Base-by-base conservation (phyloP, 2,329 filamentous ascomycete species). In the Alternaria alternata region DNA sequence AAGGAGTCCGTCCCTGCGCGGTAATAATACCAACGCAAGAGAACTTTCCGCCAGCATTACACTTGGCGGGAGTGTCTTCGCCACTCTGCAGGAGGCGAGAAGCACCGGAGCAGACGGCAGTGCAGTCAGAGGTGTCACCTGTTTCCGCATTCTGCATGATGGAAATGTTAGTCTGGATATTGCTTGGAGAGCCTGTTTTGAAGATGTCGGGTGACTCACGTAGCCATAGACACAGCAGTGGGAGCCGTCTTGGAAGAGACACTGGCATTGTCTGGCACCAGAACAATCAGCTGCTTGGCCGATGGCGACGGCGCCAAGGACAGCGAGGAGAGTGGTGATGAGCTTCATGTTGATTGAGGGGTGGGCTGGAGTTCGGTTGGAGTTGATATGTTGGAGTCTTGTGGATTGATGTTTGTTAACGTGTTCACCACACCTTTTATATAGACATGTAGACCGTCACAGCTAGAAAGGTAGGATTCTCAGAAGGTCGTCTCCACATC, bases 21-120 rank as follows among this genome's bases (percentile, higher is more conserved):
- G 49, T 57, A n/a, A 61, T 53, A n/a, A 49, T 42, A 49, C 53
- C 49, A 22, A 53, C 58, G 26, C 52, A 57, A 12, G 49, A 51
- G 48, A 57, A 61, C 42, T 57, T 57, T 43, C 58, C 58, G 12
- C 58, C 54, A 61, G 58, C 54, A 20, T 61, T 61, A 53, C 58
- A 61, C 24, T 54, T 49, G 34, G 47, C 43, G 34, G 58, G 54
- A 5, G 34, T 36, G 42, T 54, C 9, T 49, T 61, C 58, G 36
- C 46, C 54, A 5, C 36, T 48, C 24, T 61, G 58, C 36, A 53
- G 51, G 7, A 53, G 36, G 24, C 58, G 42, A 44, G 54, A 54
- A 43, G 54, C 54, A 26, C 58, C 58, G 30, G 47, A 34, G 54
- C 58, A 52, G 42, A 53, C 38, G 2, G 51, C 24, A 20, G 24